Evolutionary conservation across 306 rosid genomes (phyloP).

Genomic region (Sesbania bispinosa): DNA sequence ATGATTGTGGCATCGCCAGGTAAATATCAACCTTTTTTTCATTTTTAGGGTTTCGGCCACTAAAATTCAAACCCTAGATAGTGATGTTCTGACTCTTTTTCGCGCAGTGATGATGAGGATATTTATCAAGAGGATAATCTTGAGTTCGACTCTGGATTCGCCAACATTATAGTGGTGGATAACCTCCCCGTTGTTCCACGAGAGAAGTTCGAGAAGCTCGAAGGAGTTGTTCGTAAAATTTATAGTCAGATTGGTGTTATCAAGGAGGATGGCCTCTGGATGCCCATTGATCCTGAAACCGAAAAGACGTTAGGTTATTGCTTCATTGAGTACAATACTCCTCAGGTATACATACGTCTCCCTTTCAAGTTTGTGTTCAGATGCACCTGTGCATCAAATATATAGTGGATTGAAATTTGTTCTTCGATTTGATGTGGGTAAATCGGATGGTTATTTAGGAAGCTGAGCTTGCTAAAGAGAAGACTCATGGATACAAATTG

Average conservation of each 20-base stretch:
- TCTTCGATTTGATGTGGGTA: not conserved
- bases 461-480: slow-evolving; percentile 91
- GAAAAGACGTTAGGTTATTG: slow-evolving; percentile 65
- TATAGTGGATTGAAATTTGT: not conserved
- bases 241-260: slow-evolving; percentile 72
- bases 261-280: slow-evolving; percentile 75
- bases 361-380: not conserved
- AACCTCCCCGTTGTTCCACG: slow-evolving; percentile 70
- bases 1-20: slow-evolving; percentile 64
- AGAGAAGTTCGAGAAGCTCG: slow-evolving; percentile 74
- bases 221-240: slow-evolving; percentile 64
- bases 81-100: not conserved
- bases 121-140: slow-evolving; percentile 44
- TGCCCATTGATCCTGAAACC: slow-evolving; percentile 65
- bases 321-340: slow-evolving; percentile 74
- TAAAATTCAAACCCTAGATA: not conserved
- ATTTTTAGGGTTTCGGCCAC: not conserved
- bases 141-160: slow-evolving; percentile 67
- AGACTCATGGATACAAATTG: slow-evolving; percentile 82
- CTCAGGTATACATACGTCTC: slow-evolving; percentile 41
- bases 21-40: not conserved
- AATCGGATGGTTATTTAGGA: slow-evolving; percentile 43
- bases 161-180: slow-evolving; percentile 67
- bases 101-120: slow-evolving; percentile 66
- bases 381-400: too few species aligned